phyloP scores from a whole-genome alignment of 768 basidiomycete genomes.

The Guyanaporus albipodus region DNA sequence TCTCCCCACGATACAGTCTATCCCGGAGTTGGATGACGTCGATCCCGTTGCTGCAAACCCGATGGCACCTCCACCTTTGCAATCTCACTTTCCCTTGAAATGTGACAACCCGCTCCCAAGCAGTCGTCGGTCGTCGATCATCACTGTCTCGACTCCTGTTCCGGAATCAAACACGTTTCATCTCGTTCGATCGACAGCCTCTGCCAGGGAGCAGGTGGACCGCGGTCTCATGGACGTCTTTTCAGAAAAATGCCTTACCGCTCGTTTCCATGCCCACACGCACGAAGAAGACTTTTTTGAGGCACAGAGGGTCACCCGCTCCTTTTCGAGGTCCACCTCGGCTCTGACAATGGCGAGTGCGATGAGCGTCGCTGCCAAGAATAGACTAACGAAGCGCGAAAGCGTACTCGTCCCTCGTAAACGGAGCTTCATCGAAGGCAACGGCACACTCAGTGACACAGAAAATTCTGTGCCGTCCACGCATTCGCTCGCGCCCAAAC shows the following conservation, averaged over 20 bases:
- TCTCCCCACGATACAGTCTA: slow-evolving; percentile 54
- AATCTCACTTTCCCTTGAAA: too few species aligned
- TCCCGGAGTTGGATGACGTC: slow-evolving; percentile 42
- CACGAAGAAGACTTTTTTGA: slow-evolving; percentile 65
- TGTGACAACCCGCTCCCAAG: slow-evolving; percentile 21
- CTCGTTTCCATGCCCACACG: slow-evolving; percentile 60
- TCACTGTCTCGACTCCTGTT: slow-evolving; percentile 51
- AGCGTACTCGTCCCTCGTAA: slow-evolving; percentile 64
- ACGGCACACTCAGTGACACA: slow-evolving; percentile 11
- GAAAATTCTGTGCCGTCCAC: slow-evolving; percentile 9
- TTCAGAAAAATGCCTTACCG: slow-evolving; percentile 66
- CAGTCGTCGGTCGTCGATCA: slow-evolving; percentile 60
- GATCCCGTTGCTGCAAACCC: slow-evolving; percentile 7
- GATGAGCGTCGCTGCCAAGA: slow-evolving; percentile 51
- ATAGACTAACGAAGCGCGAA: slow-evolving; percentile 61
- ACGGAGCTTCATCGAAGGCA: slow-evolving; percentile 42
- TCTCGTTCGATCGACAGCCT: slow-evolving; percentile 61
- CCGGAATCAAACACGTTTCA: slow-evolving; percentile 50
- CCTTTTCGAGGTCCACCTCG: slow-evolving; percentile 54
- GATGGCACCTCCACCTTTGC: slow-evolving; percentile 6
- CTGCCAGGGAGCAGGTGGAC: slow-evolving; percentile 69
- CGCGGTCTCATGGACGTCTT: slow-evolving; percentile 77
- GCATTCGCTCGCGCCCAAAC: slow-evolving; percentile 8
- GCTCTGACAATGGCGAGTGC: slow-evolving; percentile 55
- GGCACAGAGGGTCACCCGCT: slow-evolving; percentile 41